Conservation (phyloP, 1,139 yeast species). For the Pneumocystis carinii region DNA sequence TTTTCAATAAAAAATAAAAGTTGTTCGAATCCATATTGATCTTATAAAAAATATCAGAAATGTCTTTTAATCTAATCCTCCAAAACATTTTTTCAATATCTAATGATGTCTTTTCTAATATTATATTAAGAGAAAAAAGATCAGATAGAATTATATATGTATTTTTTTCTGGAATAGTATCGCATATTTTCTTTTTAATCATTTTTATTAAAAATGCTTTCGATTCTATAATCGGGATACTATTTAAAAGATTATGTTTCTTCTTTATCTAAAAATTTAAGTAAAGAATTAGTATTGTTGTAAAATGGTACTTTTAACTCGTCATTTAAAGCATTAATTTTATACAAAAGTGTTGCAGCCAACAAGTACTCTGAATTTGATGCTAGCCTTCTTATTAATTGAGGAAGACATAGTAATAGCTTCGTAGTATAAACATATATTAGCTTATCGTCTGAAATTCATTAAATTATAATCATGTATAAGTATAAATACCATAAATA, state of each 20-base stretch:
- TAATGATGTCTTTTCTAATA: neutral
- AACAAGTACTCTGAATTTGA: neutral
- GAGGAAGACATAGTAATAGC: neutral
- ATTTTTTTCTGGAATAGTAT: neutral
- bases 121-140: neutral
- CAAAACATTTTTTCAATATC: neutral
- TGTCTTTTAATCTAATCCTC: neutral
- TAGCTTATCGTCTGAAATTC: neutral
- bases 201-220: neutral
- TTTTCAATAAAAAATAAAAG: neutral
- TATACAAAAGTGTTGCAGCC: neutral
- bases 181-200: neutral
- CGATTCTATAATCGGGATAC: neutral
- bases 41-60: neutral
- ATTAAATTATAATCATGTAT: neutral
- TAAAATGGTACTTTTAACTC: neutral
- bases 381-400: neutral
- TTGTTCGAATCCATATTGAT: neutral
- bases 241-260: neutral
- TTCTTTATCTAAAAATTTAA: neutral
- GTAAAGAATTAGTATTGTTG: neutral
- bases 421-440: neutral
- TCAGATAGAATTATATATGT: neutral
- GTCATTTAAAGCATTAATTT: neutral
- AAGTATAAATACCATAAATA: neutral